phyloP scores from a whole-genome alignment of 106 monocot genomes.

The Acanthochlamys bracteata region DNA sequence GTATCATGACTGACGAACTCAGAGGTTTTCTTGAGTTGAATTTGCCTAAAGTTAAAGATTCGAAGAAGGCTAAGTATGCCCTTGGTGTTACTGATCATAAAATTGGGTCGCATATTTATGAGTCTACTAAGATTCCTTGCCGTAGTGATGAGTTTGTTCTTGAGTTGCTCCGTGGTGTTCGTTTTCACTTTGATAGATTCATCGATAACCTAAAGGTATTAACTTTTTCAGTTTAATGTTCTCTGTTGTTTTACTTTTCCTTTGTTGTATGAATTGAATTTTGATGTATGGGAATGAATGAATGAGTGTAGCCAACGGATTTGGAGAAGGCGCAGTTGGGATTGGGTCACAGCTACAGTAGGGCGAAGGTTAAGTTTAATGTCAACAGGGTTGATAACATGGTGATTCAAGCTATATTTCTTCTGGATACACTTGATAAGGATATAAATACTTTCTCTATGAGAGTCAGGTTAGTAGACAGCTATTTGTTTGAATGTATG shows the following conservation, averaged over 20 bases:
- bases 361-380: conserved; percentile 97
- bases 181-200: conserved; percentile 73
- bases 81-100: conserved; percentile 85
- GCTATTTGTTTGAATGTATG: neutral
- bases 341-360: conserved; percentile 84
- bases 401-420: conserved; percentile 96
- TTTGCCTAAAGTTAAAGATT: conserved; percentile 66
- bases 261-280: neutral
- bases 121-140: conserved; percentile 77
- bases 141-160: conserved; percentile 74
- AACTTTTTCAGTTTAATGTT: neutral
- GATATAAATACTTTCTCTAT: conserved; percentile 94
- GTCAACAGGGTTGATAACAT: conserved; percentile 97
- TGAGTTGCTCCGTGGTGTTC: conserved; percentile 80
- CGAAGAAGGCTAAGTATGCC: conserved; percentile 70
- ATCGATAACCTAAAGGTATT: conserved; percentile 80
- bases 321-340: conserved; percentile 83
- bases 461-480: conserved; percentile 77
- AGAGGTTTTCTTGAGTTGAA: conserved; percentile 73
- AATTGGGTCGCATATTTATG: conserved; percentile 73
- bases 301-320: conserved; percentile 51
- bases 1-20: conserved; percentile 80
- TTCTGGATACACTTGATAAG: conserved; percentile 88
- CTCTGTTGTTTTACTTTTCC: neutral
- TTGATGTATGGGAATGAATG: neutral